Conservation (phyloP, 1,284 basidiomycete species). For the Gomphus sp. region DNA sequence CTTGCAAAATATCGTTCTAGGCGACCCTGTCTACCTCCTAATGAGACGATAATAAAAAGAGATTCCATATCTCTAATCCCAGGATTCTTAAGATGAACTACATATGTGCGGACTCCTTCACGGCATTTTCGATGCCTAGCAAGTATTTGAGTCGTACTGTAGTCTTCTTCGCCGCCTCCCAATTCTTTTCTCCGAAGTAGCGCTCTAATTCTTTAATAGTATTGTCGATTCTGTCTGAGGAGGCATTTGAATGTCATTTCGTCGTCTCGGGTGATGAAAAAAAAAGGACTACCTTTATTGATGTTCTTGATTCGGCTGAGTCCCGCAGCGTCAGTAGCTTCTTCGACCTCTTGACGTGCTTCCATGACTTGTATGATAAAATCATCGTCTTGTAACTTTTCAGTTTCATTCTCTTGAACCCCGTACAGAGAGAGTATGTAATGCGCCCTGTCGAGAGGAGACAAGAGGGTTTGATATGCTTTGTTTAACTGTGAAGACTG, state of each 20-base stretch:
- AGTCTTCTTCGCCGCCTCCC: constrained; percentile 46
- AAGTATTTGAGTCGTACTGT: constrained; percentile 74
- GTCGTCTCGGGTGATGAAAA: neutral
- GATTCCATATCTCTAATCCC: no score
- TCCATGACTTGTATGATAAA: constrained; percentile 79
- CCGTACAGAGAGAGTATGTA: constrained; percentile 65
- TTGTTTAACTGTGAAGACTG: constrained; percentile 69
- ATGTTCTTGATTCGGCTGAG: constrained; percentile 43
- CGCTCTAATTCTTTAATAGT: constrained; percentile 39
- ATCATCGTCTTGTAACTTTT: constrained; percentile 63
- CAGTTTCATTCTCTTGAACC: constrained; percentile 56
- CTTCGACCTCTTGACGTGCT: constrained; percentile 71
- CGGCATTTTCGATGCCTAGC: constrained; percentile 64
- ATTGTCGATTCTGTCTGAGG: constrained; percentile 43
- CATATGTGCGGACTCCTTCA: constrained; percentile 25
- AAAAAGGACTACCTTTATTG: constrained; percentile 51
- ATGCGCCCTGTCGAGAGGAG: constrained; percentile 56
- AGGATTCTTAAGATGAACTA: neutral
- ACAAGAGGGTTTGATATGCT: constrained; percentile 61
- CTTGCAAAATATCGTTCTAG: constrained; percentile 86
- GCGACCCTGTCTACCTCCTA: constrained; percentile 87
- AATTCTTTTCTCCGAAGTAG: constrained; percentile 45
- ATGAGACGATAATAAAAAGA: constrained; percentile 55
- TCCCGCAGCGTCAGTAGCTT: constrained; percentile 40
- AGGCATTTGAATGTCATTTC: neutral